Evolutionary conservation across 768 basidiomycete species (phyloP), one percentile per base, ranked within the genome.

Genomic region (Kockovaella imperatae): DNA sequence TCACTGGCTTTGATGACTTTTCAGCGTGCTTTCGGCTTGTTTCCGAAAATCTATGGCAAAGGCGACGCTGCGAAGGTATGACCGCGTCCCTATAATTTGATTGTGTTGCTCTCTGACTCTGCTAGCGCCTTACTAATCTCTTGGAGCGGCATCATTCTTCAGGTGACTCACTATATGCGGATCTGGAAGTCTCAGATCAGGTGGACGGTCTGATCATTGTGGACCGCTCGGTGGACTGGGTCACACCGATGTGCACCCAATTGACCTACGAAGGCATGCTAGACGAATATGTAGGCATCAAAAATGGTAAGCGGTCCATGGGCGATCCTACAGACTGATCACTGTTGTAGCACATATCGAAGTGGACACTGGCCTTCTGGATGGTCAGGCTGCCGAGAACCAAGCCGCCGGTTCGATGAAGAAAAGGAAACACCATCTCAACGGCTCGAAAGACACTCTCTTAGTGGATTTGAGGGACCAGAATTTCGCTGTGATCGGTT

Each of bases 261-360:
- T 75, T 97, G 48, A 99, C 95, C 0, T 97, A 97, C 58, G 85
- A 97, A 67, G 95, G 95, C 17, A 81, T 99, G 40, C 77, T 96
- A 28, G 95, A 97, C 64, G 95, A 99, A 69, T 73, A 88, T 29
- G 76, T 95, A 39, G 86, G 87, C 0, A 83, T 99, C 53, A 84
- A 79, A 69, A 89, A 95, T 62, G 84, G 91, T 88, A 60, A 50
- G 83, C 71, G 0, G n/a, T 39, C n/a, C 25, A 15, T 3, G 7
- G 34, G 23, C 31, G 36, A 6, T 10, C 11, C 30, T 38, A 18
- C n/a, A 45, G 5, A 18, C 11, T 23, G n/a, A 35, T 4, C 26
- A 23, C 15, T 11, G 18, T 20, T 17, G 20, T 20, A 75, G 74
- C 72, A 1, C 71, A 74, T 52, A 70, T 75, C 47, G 74, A 75